Base-by-base conservation (phyloP, 805 yeast genomes). In the Metschnikowia proteae region DNA sequence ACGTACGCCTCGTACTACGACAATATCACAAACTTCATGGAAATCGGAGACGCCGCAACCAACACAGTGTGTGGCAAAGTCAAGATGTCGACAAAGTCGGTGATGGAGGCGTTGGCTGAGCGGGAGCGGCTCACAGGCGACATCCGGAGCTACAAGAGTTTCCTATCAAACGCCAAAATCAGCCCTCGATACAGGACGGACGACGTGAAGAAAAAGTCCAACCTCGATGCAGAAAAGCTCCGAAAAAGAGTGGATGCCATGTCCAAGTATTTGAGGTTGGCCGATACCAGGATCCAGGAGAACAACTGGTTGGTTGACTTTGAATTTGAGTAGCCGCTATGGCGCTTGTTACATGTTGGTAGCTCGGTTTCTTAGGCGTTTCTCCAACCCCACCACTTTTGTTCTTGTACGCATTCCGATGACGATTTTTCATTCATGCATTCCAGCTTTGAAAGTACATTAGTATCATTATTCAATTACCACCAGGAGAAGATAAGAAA, bases 61-160 rank as follows among this genome's bases (percentile, higher is more conserved):
- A 40, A 32, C 23, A 11, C 9, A 4, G 7, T 40, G 6, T 31
- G 36, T 6, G 22, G 29, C 9, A 40, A 30, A 6, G 28, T 40
- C 9, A n/a, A 3, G 10, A n/a, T 8, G 28, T 40, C 43, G 9
- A 40, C 35, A 11, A 40, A 40, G 11, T 7, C 29, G n/a, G 10
- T 31, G 7, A 40, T 40, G 43, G 36, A 32, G 36, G 43, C 43
- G 5, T 40, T 39, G 36, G 43, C 26, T 7, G 43, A n/a, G 9
- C 32, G 43, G 23, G 43, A 31, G 3, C 36, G 43, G 17, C 36
- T 40, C n/a, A 9, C 5, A 1, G 3, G 11, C 4, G 43, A 30
- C 23, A 23, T 32, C 6, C 10, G 7, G 7, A 25, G n/a, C 10
- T 23, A 23, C 29, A 40, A 30, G 35, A 25, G 6, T 7, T 30